Base-by-base conservation (phyloP, 768 basidiomycete genomes). In the Termitomyces sp. region DNA sequence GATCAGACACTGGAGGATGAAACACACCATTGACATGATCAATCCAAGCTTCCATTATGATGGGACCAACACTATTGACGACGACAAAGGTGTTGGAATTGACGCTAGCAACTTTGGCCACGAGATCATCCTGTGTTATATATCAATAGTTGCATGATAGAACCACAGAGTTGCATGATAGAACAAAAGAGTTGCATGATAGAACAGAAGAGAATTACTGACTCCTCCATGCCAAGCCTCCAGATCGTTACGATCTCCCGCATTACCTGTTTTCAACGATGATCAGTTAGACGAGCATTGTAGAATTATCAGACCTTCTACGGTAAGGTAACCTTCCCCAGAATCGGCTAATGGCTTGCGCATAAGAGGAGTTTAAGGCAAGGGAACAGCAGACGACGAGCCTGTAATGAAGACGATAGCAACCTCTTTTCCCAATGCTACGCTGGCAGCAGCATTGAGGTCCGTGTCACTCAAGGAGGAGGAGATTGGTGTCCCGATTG, bases 81-180 rank as follows among this genome's bases (percentile, higher is more conserved):
- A 89, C 79, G 37, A 89, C 87, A 35, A 91, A 72, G 1, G 84
- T 86, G 62, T 81, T 79, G 25, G 75, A 68, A 63, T 83, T 84
- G n/a, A 71, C 72, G 25, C 70, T 68, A 2, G 87, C 85, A 14
- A 83, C 83, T 28, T 71, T 70, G 40, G 74, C 67, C 9, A 84
- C 74, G 54, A 83, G 64, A 17, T 77, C 72, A 65, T 80, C 71
- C 76, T 79, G 37, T 3, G 16, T 28, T 19, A 25, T 42, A 51
- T 41, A 10, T 21, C 35, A 34, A 12, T 30, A 19, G 19, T 12
- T 28, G 23, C 12, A 25, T n/a, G 23, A 39, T 27, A 5, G 6
- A n/a, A n/a, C n/a, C n/a, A n/a, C n/a, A n/a, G n/a, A 19, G 19
- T 12, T 28, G 23, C 12, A 25, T n/a, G 23, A 39, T 27, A 5